Evolutionary conservation across 2,329 filamentous ascomycete species (phyloP).

Genomic region (Claviceps paspali): DNA sequence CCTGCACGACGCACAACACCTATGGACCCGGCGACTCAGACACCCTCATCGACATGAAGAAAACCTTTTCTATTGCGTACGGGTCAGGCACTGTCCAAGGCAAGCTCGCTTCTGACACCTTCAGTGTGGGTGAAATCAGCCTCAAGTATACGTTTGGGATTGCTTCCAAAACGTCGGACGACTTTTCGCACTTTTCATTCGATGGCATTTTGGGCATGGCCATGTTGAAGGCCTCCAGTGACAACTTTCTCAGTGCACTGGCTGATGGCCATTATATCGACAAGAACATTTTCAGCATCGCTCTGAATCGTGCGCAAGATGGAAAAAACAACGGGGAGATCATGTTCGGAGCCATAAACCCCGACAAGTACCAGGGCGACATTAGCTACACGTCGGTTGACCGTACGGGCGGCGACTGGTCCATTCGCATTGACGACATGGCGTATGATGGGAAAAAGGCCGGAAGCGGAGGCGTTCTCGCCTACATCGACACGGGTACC

Average conservation of each 20-base stretch:
- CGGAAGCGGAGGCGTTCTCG: slow-evolving; percentile 39
- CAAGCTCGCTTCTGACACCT: slow-evolving; percentile 46
- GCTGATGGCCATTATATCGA: slow-evolving; percentile 37
- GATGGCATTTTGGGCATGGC: slow-evolving; percentile 77
- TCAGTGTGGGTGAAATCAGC: slow-evolving; percentile 51
- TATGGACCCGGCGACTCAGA: slow-evolving; percentile 53
- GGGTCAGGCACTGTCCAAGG: slow-evolving; percentile 64
- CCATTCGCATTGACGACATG: slow-evolving; percentile 52
- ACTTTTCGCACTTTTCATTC: slow-evolving; percentile 68
- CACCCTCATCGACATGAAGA: slow-evolving; percentile 37
- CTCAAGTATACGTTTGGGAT: slow-evolving; percentile 56
- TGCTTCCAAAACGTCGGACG: slow-evolving; percentile 52
- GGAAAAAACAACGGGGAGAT: slow-evolving; percentile 58
- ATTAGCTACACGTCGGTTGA: slow-evolving; percentile 48
- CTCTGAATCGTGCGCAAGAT: slow-evolving; percentile 52
- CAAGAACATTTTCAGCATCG: slow-evolving; percentile 55
- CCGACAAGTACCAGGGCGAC: slow-evolving; percentile 48
- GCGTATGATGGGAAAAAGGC: slow-evolving; percentile 43
- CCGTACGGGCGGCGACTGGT: slow-evolving; percentile 48
- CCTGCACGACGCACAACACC: slow-evolving; percentile 54
- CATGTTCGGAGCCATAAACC: slow-evolving; percentile 58
- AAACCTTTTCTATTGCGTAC: slow-evolving; percentile 53
- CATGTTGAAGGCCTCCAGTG: slow-evolving; percentile 40
- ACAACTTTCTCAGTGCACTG: slow-evolving; percentile 54
- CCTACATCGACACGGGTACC: slow-evolving; percentile 75